A percentile compares a stretch with the other conserved stretches of the same genome.
Evolutionary conservation across 2,329 filamentous ascomycete species (phyloP).

Genomic region (Hypoxylon sp.): DNA sequence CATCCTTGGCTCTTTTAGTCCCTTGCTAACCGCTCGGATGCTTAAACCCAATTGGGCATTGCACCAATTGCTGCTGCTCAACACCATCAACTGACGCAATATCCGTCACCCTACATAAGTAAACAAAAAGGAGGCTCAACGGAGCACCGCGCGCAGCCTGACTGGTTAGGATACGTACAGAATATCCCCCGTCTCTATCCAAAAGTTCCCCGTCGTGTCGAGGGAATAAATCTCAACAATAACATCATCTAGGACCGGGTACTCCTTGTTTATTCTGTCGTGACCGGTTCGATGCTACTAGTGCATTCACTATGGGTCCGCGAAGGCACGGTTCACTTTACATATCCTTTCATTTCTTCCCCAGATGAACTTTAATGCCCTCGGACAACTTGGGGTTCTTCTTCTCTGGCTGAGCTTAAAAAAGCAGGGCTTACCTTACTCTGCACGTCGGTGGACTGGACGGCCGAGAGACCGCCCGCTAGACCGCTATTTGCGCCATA

Average conservation of each 20-base stretch:
- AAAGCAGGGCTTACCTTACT: slow-evolving; percentile 4
- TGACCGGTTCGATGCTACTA: slow-evolving; percentile 7
- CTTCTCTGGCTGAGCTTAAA: slow-evolving; percentile 1
- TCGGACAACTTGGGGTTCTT: slow-evolving; percentile 1
- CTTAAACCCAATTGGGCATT: slow-evolving; percentile 18
- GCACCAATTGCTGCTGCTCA: slow-evolving; percentile 7
- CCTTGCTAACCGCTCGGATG: slow-evolving; percentile 11
- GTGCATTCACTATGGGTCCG: slow-evolving; percentile 3
- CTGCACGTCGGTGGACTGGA: not conserved
- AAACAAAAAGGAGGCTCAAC: slow-evolving; percentile 9
- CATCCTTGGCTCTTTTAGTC: slow-evolving; percentile 3
- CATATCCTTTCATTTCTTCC: slow-evolving; percentile 3
- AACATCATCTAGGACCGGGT: slow-evolving; percentile 2
- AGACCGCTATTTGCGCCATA: slow-evolving; percentile 24
- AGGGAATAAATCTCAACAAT: not conserved
- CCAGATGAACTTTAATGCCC: slow-evolving; percentile 4
- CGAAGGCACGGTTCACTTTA: slow-evolving; percentile 8
- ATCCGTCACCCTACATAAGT: slow-evolving; percentile 2
- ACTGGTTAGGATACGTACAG: not conserved
- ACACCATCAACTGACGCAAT: slow-evolving; percentile 14
- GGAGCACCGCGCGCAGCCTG: not conserved
- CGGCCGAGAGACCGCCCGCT: slow-evolving; percentile 7
- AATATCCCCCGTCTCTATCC: too few species aligned
- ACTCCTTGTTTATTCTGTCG: slow-evolving; percentile 11
- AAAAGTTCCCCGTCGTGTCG: too few species aligned